Conservation (phyloP, 2,329 filamentous ascomycete genomes). For the Phaeosphaeriaceae sp. region DNA sequence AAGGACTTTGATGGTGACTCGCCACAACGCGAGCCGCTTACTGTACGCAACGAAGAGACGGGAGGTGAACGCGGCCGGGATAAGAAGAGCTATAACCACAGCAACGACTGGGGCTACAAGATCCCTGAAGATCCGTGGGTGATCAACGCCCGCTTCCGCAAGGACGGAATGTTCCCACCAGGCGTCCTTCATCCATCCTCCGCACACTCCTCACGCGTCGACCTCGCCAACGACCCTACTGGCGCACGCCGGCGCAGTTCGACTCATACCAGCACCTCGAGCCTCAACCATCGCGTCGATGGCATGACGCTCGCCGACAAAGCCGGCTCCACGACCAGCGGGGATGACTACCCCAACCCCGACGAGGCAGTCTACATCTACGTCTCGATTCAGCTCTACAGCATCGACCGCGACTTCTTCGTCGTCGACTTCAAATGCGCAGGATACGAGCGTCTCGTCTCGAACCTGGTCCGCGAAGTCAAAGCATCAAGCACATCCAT, state of each 20-base stretch:
- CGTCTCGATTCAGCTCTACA: conserved; percentile 76
- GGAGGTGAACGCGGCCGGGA: conserved; percentile 42
- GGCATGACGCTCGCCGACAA: conserved; percentile 26
- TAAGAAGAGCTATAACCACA: conserved; percentile 52
- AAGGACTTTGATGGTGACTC: conserved; percentile 18
- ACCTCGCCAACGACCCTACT: conserved; percentile 49
- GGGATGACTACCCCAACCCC: conserved; percentile 47
- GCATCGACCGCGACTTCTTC: conserved; percentile 87
- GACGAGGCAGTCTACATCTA: conserved; percentile 86
- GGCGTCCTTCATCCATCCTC: conserved; percentile 58
- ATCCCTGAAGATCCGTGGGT: conserved; percentile 96
- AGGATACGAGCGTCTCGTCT: conserved; percentile 87
- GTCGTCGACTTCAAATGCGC: conserved; percentile 99
- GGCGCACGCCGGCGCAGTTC: conserved; percentile 37
- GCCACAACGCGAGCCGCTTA: conserved; percentile 35
- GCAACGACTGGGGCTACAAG: conserved; percentile 70
- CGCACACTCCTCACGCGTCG: conserved; percentile 56
- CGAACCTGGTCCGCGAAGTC: conserved; percentile 50
- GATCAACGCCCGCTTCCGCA: conserved; percentile 87
- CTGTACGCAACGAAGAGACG: conserved; percentile 34
- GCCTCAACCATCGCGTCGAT: conserved; percentile 38
- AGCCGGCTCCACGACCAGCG: conserved; percentile 11
- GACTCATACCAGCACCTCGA: conserved; percentile 40
- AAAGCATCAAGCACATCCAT: conserved; percentile 32
- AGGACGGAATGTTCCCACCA: conserved; percentile 73